phyloP scores from a whole-genome alignment of 1,284 basidiomycete genomes.

The Wallemia ichthyophaga region DNA sequence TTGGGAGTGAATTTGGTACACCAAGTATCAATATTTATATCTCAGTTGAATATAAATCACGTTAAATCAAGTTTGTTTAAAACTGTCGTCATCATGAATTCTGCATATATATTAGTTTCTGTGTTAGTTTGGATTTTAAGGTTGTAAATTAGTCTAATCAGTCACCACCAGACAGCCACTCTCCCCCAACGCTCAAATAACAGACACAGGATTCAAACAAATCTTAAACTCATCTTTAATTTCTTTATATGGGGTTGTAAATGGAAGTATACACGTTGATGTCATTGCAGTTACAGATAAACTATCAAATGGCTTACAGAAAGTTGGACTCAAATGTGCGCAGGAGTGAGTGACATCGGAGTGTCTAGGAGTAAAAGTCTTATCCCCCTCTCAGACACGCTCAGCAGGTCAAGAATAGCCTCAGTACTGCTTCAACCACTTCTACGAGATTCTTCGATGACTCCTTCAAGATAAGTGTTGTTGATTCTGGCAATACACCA shows the following conservation, averaged over 20 bases:
- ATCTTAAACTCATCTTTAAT: background rate
- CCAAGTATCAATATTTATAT: background rate
- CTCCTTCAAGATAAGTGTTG: background rate
- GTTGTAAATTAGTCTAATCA: background rate
- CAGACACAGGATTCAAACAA: background rate
- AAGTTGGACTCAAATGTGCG: background rate
- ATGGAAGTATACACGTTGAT: background rate
- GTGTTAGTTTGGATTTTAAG: background rate
- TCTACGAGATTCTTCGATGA: background rate
- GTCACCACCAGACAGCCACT: background rate
- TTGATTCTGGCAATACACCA: background rate
- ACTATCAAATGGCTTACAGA: background rate
- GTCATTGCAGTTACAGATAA: background rate
- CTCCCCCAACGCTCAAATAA: background rate
- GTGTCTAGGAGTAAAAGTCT: too few species aligned
- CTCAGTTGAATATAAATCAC: background rate
- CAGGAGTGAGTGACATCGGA: background rate
- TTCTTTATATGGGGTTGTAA: background rate
- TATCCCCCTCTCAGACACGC: background rate
- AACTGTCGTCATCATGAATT: background rate
- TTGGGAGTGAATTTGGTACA: slow-evolving; percentile 24
- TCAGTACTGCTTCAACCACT: background rate
- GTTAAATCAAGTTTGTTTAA: background rate
- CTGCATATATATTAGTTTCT: background rate
- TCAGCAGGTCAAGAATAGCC: background rate